Conservation (phyloP, 768 basidiomycete species). For the Lactifluus rugatus region DNA sequence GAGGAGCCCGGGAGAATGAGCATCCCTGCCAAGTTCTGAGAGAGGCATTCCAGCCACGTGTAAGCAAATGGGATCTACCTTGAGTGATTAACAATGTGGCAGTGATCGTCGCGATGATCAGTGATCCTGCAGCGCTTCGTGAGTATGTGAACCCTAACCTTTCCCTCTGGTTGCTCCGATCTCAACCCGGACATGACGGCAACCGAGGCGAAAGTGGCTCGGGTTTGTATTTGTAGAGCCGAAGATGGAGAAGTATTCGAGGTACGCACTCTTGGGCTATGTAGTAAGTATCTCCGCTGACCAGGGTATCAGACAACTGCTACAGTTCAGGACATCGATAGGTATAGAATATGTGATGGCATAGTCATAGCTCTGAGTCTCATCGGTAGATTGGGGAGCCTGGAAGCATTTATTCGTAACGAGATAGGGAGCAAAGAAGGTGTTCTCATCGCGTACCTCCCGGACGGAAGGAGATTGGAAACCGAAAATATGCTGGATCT, state of each 20-base stretch:
- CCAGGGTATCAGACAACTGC: conserved; percentile 39
- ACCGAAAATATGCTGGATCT: conserved; percentile 65
- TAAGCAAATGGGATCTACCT: neutral
- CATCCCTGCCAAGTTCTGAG: conserved; percentile 37
- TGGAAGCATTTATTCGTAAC: conserved; percentile 61
- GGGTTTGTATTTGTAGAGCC: conserved; percentile 31
- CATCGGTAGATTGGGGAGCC: conserved; percentile 43
- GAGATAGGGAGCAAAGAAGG: conserved; percentile 63
- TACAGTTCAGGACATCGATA: conserved; percentile 65
- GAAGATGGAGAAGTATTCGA: conserved; percentile 32
- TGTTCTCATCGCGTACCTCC: conserved; percentile 62
- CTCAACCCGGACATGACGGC: neutral
- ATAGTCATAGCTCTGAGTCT: conserved; percentile 1
- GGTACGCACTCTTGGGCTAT: conserved; percentile 15
- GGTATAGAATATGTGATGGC: conserved; percentile 31
- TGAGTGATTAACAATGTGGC: neutral
- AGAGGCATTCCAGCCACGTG: neutral
- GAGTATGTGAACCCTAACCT: neutral
- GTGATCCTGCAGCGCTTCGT: neutral
- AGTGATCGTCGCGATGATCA: neutral
- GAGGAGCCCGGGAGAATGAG: conserved; percentile 72
- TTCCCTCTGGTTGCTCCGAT: neutral
- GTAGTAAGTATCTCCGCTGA: neutral
- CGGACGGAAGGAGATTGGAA: conserved; percentile 70
- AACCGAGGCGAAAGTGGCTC: neutral